Percentiles rank a stretch among this genome's conserved stretches.
These are phyloP conservation scores for Mimosa bimucronata DNA, from an alignment of 306 rosid species.

Conservation along the genomic window DNA sequence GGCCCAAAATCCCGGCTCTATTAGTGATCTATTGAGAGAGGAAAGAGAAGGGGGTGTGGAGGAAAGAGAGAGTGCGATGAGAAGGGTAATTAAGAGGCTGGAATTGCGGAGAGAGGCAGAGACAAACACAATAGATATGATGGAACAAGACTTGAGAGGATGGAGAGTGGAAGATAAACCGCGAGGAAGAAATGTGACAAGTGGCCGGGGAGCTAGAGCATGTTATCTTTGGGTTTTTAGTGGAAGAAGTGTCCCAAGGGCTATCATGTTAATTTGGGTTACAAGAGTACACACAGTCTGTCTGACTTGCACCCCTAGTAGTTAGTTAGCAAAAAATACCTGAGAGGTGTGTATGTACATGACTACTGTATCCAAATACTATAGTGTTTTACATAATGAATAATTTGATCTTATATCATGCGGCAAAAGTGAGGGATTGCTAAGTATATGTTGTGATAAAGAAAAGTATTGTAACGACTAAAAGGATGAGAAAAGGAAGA, in stretches of 20 bases:
- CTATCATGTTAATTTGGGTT: conserved; percentile 45
- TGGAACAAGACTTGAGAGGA: conserved; percentile 79
- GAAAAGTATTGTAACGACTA: no score
- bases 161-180: conserved; percentile 61
- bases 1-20: no score
- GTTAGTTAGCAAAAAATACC: conserved; percentile 34
- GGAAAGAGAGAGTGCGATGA: conserved; percentile 46
- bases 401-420: no score
- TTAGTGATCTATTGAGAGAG: conserved; percentile 69
- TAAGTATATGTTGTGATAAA: no score
- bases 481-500: no score
- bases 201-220: conserved; percentile 65
- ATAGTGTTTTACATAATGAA: no score
- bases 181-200: conserved; percentile 47
- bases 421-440: no score
- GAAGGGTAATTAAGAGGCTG: conserved; percentile 55
- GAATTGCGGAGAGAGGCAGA: conserved; percentile 79
- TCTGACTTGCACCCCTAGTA: conserved; percentile 51
- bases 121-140: conserved; percentile 76
- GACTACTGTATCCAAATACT: conserved; percentile 43
- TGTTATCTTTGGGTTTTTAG: conserved; percentile 59
- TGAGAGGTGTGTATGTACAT: conserved; percentile 50
- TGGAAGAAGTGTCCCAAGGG: conserved; percentile 72
- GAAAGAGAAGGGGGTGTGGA: conserved; percentile 42
- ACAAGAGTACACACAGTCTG: conserved; percentile 47